phyloP scores from a whole-genome alignment of 2,329 filamentous ascomycete genomes.

The Ascomycota sp. region DNA sequence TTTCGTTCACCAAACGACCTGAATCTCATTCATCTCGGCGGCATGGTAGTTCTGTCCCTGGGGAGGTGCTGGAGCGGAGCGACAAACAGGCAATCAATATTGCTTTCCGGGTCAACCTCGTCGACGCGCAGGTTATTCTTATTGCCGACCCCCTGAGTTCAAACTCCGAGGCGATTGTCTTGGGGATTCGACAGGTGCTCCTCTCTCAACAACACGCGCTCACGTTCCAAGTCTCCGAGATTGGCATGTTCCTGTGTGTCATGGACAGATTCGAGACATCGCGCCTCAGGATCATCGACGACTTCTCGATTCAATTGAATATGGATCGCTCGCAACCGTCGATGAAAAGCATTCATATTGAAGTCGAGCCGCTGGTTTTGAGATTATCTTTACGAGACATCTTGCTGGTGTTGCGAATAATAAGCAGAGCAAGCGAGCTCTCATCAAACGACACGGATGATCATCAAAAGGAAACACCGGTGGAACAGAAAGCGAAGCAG shows the following conservation, averaged over 20 bases:
- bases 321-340: constrained; percentile 47
- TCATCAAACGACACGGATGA: constrained; percentile 37
- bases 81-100: constrained; percentile 35
- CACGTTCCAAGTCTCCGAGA: constrained; percentile 76
- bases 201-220: constrained; percentile 84
- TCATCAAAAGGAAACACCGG: constrained; percentile 12
- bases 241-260: constrained; percentile 94
- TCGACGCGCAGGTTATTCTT: constrained; percentile 87
- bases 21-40: constrained; percentile 9
- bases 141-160: constrained; percentile 82
- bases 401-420: constrained; percentile 74
- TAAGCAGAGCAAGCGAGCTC: constrained; percentile 74
- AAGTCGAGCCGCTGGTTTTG: constrained; percentile 77
- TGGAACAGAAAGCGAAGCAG: constrained; percentile 33
- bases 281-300: constrained; percentile 76
- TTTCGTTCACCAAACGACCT: constrained; percentile 16
- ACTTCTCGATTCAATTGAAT: constrained; percentile 79
- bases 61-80: constrained; percentile 3
- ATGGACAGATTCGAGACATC: constrained; percentile 96
- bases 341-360: constrained; percentile 58
- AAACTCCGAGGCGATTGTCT: constrained; percentile 84
- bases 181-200: constrained; percentile 81
- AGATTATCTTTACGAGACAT: constrained; percentile 86
- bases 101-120: constrained; percentile 77
- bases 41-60: constrained; percentile 5